These are phyloP conservation scores for Acacia confusa DNA, from an alignment of 306 rosid species.

Conservation along the genomic window DNA sequence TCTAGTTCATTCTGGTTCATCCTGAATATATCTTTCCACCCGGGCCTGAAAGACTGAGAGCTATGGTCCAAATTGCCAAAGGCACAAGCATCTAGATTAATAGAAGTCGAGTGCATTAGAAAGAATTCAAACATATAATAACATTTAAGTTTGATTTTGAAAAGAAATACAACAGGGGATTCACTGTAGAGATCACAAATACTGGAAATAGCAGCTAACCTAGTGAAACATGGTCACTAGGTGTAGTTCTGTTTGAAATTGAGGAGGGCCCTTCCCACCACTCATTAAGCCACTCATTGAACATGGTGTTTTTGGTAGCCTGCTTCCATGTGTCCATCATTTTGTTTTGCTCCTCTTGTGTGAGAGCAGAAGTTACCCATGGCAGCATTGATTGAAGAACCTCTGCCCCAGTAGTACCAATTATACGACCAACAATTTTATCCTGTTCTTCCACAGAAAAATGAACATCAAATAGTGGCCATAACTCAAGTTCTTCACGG, in stretches of 20 bases:
- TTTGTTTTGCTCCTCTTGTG: conserved; percentile 74
- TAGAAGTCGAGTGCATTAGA: conserved; percentile 3
- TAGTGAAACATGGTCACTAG: conserved; percentile 38
- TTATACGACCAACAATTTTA: conserved; percentile 66
- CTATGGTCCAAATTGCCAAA: conserved; percentile 52
- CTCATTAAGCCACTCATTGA: conserved; percentile 76
- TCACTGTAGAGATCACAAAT: background rate
- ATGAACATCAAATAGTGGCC: conserved; percentile 73
- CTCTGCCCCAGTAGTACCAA: conserved; percentile 86
- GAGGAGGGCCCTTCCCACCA: conserved; percentile 67
- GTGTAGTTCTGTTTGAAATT: conserved; percentile 35
- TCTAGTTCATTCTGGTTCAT: conserved; percentile 56
- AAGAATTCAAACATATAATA: conserved; percentile 2
- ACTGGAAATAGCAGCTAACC: conserved; percentile 30
- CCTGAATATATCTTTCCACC: conserved; percentile 77
- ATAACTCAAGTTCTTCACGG: conserved; percentile 75
- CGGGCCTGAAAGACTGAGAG: conserved; percentile 68
- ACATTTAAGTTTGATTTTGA: background rate
- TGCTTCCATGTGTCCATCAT: conserved; percentile 85
- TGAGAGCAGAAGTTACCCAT: conserved; percentile 76
- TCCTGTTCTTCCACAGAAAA: conserved; percentile 80
- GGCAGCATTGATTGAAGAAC: conserved; percentile 85
- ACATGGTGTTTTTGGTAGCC: conserved; percentile 77
- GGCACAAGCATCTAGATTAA: conserved; percentile 28
- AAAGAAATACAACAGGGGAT: background rate